Base-by-base conservation (phyloP, 164 flowering plant species). In the Tetracentron sinense region DNA sequence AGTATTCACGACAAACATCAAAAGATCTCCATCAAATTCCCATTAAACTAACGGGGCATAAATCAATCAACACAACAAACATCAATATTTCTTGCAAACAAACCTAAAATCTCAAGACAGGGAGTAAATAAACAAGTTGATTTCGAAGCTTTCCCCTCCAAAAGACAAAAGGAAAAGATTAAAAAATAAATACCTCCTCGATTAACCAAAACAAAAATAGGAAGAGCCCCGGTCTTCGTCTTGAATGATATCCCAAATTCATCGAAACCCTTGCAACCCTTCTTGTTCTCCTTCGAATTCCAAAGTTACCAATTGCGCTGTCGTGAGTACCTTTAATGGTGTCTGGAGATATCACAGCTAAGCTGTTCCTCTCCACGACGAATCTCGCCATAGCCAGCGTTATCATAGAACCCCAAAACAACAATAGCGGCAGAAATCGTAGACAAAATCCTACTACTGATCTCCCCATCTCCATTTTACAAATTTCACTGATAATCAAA, bases 351-450 rank as follows among this genome's bases (percentile, higher is more conserved):
- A 85, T 83, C 42, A 93, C 89, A 63, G 72, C 83, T 71, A 93
- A 77, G 71, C 90, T 93, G 74, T 93, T 93, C 82, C 87, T 93
- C 82, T 93, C 97, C 72, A 93, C 97, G 61, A 93, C 89, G 51
- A 93, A 88, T 58, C 68, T 82, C 68, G 72, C 86, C 61, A 31
- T 23, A 3, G 62, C 68, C 10, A 44, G 31, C 0, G 63, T 57
- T 23, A 57, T 35, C 61, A 73, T 8, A 33, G 61, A 61, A 26
- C 38, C 57, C 19, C 44, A 55, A 48, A 69, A 19, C 33, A 56
- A 73, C 33, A 38, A 49, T 0, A 74, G n/a, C n/a, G n/a, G n/a
- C n/a, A n/a, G 27, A 71, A 88, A 72, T 78, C 81, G 79, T 58
- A 86, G 61, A 52, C 10, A 51, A 25, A 42, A 57, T 17, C 66